Evolutionary conservation across 228 moss, liverwort and hornwort genomes (phyloP).

Genomic region (Sphagnum fallax): DNA sequence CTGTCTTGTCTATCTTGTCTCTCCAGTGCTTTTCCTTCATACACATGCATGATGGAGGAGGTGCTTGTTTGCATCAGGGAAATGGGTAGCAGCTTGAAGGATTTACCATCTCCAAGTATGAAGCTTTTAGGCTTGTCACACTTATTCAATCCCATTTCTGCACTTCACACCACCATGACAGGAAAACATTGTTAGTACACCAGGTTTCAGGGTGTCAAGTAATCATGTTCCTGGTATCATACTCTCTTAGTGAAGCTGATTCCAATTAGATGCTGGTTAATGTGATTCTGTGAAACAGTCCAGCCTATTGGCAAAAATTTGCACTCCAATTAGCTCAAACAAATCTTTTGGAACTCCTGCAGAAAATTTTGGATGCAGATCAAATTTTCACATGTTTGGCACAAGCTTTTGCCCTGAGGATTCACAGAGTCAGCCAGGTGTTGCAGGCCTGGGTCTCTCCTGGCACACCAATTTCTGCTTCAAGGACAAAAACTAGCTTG

Average conservation of each 20-base stretch:
- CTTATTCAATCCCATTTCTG: conserved; percentile 26
- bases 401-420: no score
- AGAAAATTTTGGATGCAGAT: no score
- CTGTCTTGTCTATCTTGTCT: not conserved
- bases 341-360: no score
- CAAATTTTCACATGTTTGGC: no score
- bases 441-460: no score
- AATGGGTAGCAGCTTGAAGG: not conserved
- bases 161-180: not conserved
- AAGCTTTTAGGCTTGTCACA: conserved; percentile 19
- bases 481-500: not conserved
- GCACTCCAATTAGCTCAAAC: no score
- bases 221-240: not conserved
- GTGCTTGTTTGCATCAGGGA: not conserved
- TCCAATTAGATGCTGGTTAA: no score
- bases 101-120: conserved; percentile 24
- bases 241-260: not conserved
- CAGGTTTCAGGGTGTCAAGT: not conserved
- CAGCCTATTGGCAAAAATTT: no score
- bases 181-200: not conserved
- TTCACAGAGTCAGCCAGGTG: no score
- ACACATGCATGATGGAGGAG: not conserved
- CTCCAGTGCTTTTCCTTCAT: not conserved
- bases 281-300: no score
- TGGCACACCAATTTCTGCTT: no score